Conservation (phyloP, 768 basidiomycete species). For the Suillus weaverae region DNA sequence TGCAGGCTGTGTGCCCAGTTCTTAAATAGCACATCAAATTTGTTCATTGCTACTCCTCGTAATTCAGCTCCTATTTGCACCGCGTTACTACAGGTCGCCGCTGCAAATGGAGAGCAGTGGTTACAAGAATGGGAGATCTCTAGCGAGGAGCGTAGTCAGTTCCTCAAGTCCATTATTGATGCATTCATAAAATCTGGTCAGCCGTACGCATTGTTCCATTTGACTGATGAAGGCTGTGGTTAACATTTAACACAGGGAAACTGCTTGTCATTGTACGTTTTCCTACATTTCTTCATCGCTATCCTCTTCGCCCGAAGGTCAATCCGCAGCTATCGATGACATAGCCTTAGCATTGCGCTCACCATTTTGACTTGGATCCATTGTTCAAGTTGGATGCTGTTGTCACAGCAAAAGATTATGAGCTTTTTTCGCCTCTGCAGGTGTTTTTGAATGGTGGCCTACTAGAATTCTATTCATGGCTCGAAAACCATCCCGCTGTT, state of each 20-base stretch:
- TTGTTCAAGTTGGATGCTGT: constrained; percentile 77
- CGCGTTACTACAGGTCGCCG: constrained; percentile 59
- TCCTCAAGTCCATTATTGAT: constrained; percentile 63
- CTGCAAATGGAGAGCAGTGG: constrained; percentile 68
- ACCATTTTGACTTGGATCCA: constrained; percentile 81
- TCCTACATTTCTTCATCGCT: constrained; percentile 62
- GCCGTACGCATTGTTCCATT: constrained; percentile 46
- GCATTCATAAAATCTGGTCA: constrained; percentile 57
- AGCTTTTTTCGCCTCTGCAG: constrained; percentile 69
- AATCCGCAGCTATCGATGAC: constrained; percentile 55
- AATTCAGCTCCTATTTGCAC: constrained; percentile 60
- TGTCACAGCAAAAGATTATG: constrained; percentile 62
- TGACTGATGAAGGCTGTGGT: not conserved
- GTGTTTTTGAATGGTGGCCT: constrained; percentile 70
- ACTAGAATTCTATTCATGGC: constrained; percentile 63
- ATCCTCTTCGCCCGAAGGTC: constrained; percentile 48
- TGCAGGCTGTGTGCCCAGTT: not conserved
- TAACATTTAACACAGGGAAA: constrained; percentile 39
- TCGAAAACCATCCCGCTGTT: constrained; percentile 43
- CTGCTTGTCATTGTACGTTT: constrained; percentile 64
- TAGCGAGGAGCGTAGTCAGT: constrained; percentile 58
- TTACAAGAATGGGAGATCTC: constrained; percentile 72
- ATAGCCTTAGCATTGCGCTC: constrained; percentile 68
- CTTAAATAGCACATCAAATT: constrained; percentile 63
- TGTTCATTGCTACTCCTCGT: constrained; percentile 76